Base-by-base conservation (phyloP, 169 alveolate genomes). In the Plasmodium chabaudi region DNA sequence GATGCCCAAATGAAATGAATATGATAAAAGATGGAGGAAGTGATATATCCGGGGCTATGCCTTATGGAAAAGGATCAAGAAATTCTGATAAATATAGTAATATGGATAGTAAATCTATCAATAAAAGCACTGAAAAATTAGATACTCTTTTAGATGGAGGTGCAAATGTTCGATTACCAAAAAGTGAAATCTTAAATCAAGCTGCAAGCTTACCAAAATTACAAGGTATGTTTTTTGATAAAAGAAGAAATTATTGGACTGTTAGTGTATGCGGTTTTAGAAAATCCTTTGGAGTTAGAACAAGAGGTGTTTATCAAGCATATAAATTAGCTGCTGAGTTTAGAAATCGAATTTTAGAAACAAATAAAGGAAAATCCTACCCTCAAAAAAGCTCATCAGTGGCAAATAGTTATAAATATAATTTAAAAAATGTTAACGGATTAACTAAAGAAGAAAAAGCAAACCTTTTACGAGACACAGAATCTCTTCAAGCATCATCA, bases 241-340 rank as follows among this genome's bases (percentile, higher is more conserved):
- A 86, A 44, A 68, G 91, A 86, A 68, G 91, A 70, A 86, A 86
- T 63, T 86, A 86, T 23, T 86, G 91, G 91, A 86, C 91, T n/a
- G 91, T 86, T 2, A 86, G 91, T 71, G 91, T 86, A 5, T 86
- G 91, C 13, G 91, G 91, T 59, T 86, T 86, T 39, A 68, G 91
- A 19, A 86, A 86, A 69, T 86, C 91, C 5, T 86, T 86, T 86
- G 91, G 91, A 10, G 91, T 86, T 46, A 70, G 91, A 69, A 86
- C 91, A 51, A 86, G 91, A 49, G 91, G 91, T 10, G 91, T 86
- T 7, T 86, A 64, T 72, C 91, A 86, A 42, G 91, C 91, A 70
- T 86, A 86, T 42, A 86, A 86, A 86, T 27, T 86, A 39, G 91
- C 91, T 3, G 91, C 91, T 17, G 91, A 86, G 9, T 86, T 86